Evolutionary conservation across 148 eudicot species (phyloP), one percentile per base, ranked within the genome.

Genomic region (Rhododendron ovatum): DNA sequence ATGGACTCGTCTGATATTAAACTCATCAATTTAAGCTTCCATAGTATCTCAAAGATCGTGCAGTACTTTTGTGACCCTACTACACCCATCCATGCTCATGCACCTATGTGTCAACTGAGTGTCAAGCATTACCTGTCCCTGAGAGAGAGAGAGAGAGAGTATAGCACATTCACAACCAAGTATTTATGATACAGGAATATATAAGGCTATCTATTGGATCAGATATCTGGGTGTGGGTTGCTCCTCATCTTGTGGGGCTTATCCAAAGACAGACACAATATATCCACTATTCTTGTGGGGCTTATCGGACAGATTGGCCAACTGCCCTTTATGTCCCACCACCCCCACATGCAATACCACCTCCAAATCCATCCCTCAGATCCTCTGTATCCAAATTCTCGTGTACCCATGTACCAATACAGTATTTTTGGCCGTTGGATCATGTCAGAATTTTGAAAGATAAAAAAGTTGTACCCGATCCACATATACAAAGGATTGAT

Each of bases 151-250:
- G 85, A 24, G 57, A 48, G 84, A 84, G 50, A 55, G 59, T 22
- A 82, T 57, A 37, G 18, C 61, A 67, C 78, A 86, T 87, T 87
- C 77, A 82, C 86, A 85, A 45, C 89, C 91, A 89, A 79, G 82
- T 79, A 78, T 76, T 39, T 85, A 45, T 30, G 82, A 53, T 61
- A 17, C 45, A 57, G 63, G 57, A 80, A 86, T 85, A 18, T 47
- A 47, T 24, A 74, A 83, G 63, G 47, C 82, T 26, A 78, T 75
- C 85, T 80, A 41, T 41, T 83, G 86, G 87, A 87, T 89, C 65
- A 77, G 86, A 87, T 82, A 85, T 86, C 81, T 85, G 51, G 67
- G 63, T 53, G 80, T 84, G 79, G 80, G 85, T 73, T 71, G 80
- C 78, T 73, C 41, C 78, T 51, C 73, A 18, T 53, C 78, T 28